A percentile compares a stretch with the other conserved stretches of the same genome.
phyloP scores from a whole-genome alignment of 2,329 filamentous ascomycete genomes.

The Colletotrichum sojae region DNA sequence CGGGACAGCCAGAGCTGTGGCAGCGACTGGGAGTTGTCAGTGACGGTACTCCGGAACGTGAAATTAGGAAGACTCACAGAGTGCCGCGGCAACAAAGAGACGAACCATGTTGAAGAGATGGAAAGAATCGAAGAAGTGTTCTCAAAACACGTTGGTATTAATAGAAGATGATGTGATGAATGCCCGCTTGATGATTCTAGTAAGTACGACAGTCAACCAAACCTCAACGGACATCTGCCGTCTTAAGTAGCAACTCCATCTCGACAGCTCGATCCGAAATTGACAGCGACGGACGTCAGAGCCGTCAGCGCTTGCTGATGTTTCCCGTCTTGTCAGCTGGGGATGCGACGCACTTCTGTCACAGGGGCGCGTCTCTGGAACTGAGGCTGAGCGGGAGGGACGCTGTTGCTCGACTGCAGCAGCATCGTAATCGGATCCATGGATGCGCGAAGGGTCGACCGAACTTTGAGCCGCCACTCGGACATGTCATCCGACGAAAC shows the following conservation, averaged over 20 bases:
- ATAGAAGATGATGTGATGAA: constrained; percentile 1
- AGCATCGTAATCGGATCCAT: not conserved
- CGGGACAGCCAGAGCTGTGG: constrained; percentile 40
- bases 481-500: constrained; percentile 1
- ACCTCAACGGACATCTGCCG: not conserved
- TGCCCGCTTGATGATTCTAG: constrained; percentile 1
- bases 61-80: constrained; percentile 26
- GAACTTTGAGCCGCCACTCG: constrained; percentile 8
- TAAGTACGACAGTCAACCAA: not conserved
- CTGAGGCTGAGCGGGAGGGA: constrained; percentile 28
- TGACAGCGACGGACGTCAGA: not conserved
- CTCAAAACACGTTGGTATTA: constrained; percentile 1
- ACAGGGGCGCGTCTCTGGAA: constrained; percentile 34
- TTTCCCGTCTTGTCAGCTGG: constrained; percentile 11
- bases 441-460: not conserved
- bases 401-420: not conserved
- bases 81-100: constrained; percentile 15
- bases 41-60: not conserved
- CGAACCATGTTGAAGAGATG: constrained; percentile 36
- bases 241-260: constrained; percentile 27
- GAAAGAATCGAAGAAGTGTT: not conserved
- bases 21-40: constrained; percentile 36
- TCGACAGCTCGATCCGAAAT: constrained; percentile 3
- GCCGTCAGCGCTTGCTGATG: constrained; percentile 16
- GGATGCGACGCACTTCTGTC: constrained; percentile 36